Base-by-base conservation (phyloP, 2,329 filamentous ascomycete genomes). In the Trichoderma aggressivum region DNA sequence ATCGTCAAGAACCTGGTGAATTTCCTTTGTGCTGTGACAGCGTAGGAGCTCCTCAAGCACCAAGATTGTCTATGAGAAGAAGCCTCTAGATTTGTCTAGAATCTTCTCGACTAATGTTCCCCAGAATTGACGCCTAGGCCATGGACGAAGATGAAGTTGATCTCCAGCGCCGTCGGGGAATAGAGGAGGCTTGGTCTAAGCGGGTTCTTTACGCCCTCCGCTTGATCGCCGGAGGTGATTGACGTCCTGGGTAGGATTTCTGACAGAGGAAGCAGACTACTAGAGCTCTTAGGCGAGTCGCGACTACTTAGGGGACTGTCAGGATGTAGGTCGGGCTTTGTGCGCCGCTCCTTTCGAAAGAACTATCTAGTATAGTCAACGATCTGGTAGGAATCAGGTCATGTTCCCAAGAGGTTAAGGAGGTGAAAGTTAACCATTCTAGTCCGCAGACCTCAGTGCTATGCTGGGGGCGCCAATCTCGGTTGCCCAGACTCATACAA, bases 31-130 rank as follows among this genome's bases (percentile, higher is more conserved):
- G 56, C 75, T 79, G 73, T 80, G 74, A 32, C 75, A 77, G 14
- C 70, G 70, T 8, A 60, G 12, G 2, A 81, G 74, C 69, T 81
- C 77, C 16, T 79, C 73, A 3, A 82, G 74, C 1, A 81, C 78
- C 43, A 82, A 66, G 14, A 72, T 74, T 12, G 77, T 79, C 81
- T 80, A 83, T 30, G 82, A 72, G 70, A 83, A 82, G 21, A 76
- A 81, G 2, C 79, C 80, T 34, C 75, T 75, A 7, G 81, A 80
- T 63, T 81, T 82, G 18, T 75, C 70, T 24, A 82, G 63, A 14
- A 83, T 80, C 62, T 73, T 77, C 28, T 78, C 72, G 1, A 75
- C 74, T 7, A 82, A 59, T 24, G n/a, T n/a, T n/a, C n/a, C 18
- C n/a, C n/a, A 21, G n/a, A 47, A 47, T 21, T 47, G 43, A 18